Evolutionary conservation across 208 protist genomes (phyloP).

Genomic region (Trypanosoma cruzi): DNA sequence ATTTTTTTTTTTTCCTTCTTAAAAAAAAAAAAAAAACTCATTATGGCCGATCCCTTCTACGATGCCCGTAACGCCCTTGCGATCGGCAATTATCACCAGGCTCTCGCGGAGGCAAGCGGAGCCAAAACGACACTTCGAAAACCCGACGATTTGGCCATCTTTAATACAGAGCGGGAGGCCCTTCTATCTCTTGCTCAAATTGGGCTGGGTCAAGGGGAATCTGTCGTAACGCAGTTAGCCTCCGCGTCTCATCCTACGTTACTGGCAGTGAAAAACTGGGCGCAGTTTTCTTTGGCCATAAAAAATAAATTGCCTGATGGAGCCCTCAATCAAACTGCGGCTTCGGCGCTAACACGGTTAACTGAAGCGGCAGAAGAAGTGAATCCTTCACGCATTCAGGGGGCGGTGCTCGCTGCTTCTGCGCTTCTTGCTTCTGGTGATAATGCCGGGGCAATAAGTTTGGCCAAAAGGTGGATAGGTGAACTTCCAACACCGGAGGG

Average conservation of each 20-base stretch:
- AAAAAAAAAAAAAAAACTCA: too few species aligned
- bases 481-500: slow-evolving; percentile 41
- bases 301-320: slow-evolving; percentile 9
- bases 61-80: slow-evolving; percentile 85
- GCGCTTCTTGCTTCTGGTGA: slow-evolving; percentile 55
- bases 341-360: slow-evolving; percentile 31
- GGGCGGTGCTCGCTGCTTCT: slow-evolving; percentile 50
- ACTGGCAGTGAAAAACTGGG: slow-evolving; percentile 49
- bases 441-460: slow-evolving; percentile 43
- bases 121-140: slow-evolving; percentile 40
- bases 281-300: slow-evolving; percentile 43
- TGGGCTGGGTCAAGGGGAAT: slow-evolving; percentile 71
- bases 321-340: slow-evolving; percentile 15
- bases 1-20: background rate
- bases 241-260: slow-evolving; percentile 54
- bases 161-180: slow-evolving; percentile 68
- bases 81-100: slow-evolving; percentile 86
- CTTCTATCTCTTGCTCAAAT: slow-evolving; percentile 75
- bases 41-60: slow-evolving; percentile 83
- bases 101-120: slow-evolving; percentile 66
- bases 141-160: slow-evolving; percentile 50
- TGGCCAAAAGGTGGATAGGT: slow-evolving; percentile 60
- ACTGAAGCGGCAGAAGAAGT: slow-evolving; percentile 36
- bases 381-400: slow-evolving; percentile 24
- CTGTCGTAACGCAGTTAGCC: slow-evolving; percentile 62